Base-by-base conservation (phyloP, 352 stramenopile genomes). In the Pythium plurisporium region DNA sequence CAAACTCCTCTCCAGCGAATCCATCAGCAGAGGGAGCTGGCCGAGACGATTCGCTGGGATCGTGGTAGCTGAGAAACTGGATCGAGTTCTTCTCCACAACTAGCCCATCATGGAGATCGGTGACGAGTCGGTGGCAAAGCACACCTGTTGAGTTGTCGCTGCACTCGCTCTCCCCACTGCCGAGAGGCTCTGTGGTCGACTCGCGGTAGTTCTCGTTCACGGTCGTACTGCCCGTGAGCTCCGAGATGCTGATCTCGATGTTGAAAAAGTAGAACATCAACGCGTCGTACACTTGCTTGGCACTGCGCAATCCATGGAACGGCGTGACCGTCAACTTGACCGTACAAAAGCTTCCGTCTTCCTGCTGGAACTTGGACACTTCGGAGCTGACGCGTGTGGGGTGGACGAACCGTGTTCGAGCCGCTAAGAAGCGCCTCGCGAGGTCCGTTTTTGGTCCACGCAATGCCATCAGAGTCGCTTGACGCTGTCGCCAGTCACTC, bases 211-310 rank as follows among this genome's bases (percentile, higher is more conserved):
- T 30, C 3, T 55, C 58, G 17, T 38, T 58, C 27, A 36, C 25
- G 1, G 42, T 54, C 25, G 40, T 67, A 19, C 43, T 57, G 3
- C 69, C 69, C 15, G 73, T 52, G 26, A 59, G 31, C 41, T 81
- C 72, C 0, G 69, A 69, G 11, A 81, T 67, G 7, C 58, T 70
- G 53, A 78, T 78, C 57, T 81, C 69, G 53, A 81, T 70, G 38
- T 78, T 81, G 27, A 51, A 63, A 11, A 74, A 57, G 44, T 64
- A 74, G 44, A 71, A 81, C 30, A 57, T 51, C 6, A 68, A 25
- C 9, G 69, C 72, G 17, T 80, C 69, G 30, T 58, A 77, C 53
- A 73, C 68, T 45, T 71, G 56, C 37, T 66, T 27, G 12, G 76
- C 55, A 9, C 55, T 73, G 25, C 48, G 26, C 14, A 73, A 62